These are phyloP conservation scores for Trichosanthes cucumerina DNA, from an alignment of 306 rosid species.

Conservation along the genomic window DNA sequence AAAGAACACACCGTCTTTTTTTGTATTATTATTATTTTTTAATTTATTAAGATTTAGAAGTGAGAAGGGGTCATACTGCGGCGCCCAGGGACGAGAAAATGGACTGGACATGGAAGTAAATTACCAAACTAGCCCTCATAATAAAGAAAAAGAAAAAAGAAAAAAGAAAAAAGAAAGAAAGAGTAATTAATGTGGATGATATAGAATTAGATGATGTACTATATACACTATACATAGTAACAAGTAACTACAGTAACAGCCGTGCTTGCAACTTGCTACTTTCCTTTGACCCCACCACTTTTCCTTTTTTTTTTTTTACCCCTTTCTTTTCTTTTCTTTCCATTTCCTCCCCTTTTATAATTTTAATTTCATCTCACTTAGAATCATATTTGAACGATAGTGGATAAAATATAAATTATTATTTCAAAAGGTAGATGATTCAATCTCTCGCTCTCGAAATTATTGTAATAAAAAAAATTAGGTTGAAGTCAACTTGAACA, in stretches of 20 bases:
- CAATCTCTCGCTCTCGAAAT: too few relatives aligned
- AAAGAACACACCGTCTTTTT: not conserved
- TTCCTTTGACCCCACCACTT: not conserved
- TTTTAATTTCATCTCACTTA: not conserved
- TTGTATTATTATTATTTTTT: not conserved
- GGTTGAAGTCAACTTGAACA: too few relatives aligned
- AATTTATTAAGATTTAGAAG: not conserved
- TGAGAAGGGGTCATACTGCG: not conserved
- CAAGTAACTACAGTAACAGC: not conserved
- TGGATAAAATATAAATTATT: too few relatives aligned
- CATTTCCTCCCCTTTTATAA: not conserved
- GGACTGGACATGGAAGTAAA: not conserved
- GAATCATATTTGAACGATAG: not conserved
- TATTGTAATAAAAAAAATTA: too few relatives aligned
- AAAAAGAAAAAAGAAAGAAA: not conserved
- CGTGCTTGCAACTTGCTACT: slow-evolving; percentile 2
- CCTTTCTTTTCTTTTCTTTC: not conserved
- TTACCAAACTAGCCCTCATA: not conserved
- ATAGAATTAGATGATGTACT: not conserved
- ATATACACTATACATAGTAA: not conserved
- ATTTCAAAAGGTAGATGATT: too few relatives aligned
- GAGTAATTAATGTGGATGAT: not conserved
- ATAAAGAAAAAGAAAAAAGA: not conserved
- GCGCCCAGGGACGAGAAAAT: not conserved
- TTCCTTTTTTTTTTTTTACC: not conserved